Percentiles rank a stretch among this genome's conserved stretches.
phyloP scores from a whole-genome alignment of 805 yeast species.

The Huiozyma naganishii region DNA sequence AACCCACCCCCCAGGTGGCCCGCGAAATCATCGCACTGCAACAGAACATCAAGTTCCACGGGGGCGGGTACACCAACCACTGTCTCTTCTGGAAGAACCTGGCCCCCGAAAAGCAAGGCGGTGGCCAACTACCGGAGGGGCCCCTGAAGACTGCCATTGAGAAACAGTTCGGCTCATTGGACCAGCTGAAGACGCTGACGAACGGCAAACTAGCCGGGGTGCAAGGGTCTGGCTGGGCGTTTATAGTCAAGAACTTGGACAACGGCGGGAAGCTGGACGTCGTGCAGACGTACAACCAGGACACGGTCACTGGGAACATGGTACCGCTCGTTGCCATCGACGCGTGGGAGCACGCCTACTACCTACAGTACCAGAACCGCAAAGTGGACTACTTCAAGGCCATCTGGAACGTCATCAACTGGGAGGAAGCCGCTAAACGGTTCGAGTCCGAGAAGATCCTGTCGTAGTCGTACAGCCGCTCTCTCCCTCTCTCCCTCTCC shows the following conservation, averaged over 20 bases:
- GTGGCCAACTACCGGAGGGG: constrained; percentile 51
- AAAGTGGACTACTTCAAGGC: constrained; percentile 89
- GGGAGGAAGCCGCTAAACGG: constrained; percentile 82
- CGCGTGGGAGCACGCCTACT: constrained; percentile 96
- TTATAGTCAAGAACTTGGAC: constrained; percentile 70
- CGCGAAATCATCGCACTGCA: constrained; percentile 41
- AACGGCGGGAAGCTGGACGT: constrained; percentile 62
- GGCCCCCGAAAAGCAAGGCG: constrained; percentile 65
- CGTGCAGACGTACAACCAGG: constrained; percentile 77
- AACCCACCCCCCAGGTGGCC: constrained; percentile 32
- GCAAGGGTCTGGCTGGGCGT: constrained; percentile 96
- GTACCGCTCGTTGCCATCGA: constrained; percentile 80
- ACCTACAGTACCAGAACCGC: constrained; percentile 84
- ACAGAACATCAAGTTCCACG: constrained; percentile 77
- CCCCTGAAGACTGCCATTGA: constrained; percentile 48
- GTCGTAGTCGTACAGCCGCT: no score
- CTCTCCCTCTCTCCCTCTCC: not conserved
- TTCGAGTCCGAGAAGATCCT: constrained; percentile 27
- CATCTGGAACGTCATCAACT: constrained; percentile 88
- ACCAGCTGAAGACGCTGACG: constrained; percentile 50
- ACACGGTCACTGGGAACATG: constrained; percentile 61
- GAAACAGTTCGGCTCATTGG: constrained; percentile 62
- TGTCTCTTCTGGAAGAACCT: constrained; percentile 78
- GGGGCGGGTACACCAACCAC: constrained; percentile 88
- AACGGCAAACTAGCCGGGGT: constrained; percentile 72